phyloP scores from a whole-genome alignment of 148 eudicot species.

The Nepenthes mirabilis region DNA sequence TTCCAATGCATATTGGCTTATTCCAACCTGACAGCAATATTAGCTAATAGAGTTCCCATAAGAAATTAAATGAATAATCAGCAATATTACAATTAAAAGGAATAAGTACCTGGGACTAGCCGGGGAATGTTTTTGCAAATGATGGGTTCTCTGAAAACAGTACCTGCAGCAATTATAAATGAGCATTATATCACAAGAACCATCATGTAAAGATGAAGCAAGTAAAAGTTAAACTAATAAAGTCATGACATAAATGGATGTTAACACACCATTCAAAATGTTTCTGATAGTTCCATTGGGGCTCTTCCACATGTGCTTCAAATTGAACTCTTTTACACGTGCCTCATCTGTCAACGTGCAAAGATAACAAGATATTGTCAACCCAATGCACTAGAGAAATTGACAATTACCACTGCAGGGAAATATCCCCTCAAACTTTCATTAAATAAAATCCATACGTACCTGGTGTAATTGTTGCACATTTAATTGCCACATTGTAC shows the following conservation, averaged over 20 bases:
- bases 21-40: conserved; percentile 47
- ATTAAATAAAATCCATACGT: not conserved
- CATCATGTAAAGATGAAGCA: conserved; percentile 2
- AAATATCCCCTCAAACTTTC: not conserved
- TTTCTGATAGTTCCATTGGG: conserved; percentile 95
- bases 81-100: not conserved
- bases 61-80: not conserved
- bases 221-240: not conserved
- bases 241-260: not conserved
- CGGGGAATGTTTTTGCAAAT: conserved; percentile 81
- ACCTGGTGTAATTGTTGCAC: conserved; percentile 98
- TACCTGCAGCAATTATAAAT: conserved; percentile 33
- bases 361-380: not conserved
- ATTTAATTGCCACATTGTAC: conserved; percentile 93
- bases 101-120: conserved; percentile 50
- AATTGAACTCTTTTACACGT: conserved; percentile 58
- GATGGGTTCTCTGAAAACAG: conserved; percentile 91
- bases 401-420: not conserved
- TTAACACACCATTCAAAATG: conserved; percentile 66
- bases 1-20: conserved; percentile 88
- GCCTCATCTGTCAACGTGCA: conserved; percentile 47
- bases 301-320: conserved; percentile 90
- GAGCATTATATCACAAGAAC: not conserved
- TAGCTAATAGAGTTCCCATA: not conserved
- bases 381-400: not conserved